Percentiles rank a stretch among this genome's conserved stretches.
Evolutionary conservation across 257 asterid genomes (phyloP).

Genomic region (Scutellaria barbata): DNA sequence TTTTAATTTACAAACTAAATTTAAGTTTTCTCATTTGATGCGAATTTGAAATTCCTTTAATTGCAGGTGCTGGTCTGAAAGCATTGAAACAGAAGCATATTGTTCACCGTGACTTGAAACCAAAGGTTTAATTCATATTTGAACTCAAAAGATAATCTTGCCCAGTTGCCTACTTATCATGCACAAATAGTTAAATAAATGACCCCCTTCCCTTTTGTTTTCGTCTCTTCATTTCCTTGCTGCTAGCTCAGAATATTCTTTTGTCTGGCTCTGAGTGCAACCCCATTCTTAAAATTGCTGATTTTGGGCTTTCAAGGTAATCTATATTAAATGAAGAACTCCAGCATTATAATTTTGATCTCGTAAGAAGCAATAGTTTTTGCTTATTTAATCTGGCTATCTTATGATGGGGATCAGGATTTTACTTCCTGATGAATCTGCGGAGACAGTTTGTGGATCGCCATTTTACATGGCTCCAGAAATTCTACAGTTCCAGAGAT

Average conservation of each 20-base stretch:
- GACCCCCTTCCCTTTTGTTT: not conserved
- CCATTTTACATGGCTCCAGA: constrained; percentile 69
- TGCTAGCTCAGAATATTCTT: constrained; percentile 53
- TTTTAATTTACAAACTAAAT: not conserved
- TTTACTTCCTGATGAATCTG: constrained; percentile 46
- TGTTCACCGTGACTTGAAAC: constrained; percentile 61
- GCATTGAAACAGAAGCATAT: constrained; percentile 46
- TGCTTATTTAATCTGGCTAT: constrained; percentile 6
- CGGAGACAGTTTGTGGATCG: constrained; percentile 57
- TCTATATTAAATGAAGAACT: not conserved
- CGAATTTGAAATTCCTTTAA: constrained; percentile 3
- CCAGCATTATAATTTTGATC: not conserved
- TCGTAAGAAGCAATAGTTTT: not conserved
- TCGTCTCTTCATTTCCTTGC: not conserved
- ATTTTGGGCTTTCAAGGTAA: constrained; percentile 69
- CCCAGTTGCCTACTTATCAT: not conserved
- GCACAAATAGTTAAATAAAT: not conserved
- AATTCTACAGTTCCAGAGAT: constrained; percentile 56
- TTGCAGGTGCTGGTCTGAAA: constrained; percentile 52
- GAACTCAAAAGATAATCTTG: not conserved
- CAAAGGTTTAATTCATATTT: constrained; percentile 48
- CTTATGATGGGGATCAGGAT: constrained; percentile 40
- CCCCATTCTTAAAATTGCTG: constrained; percentile 59
- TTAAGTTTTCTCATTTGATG: not conserved
- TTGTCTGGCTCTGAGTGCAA: constrained; percentile 42